Evolutionary conservation across 768 basidiomycete species (phyloP), one percentile per base, ranked within the genome.

Genomic region (Candolleomyces efflorescens): DNA sequence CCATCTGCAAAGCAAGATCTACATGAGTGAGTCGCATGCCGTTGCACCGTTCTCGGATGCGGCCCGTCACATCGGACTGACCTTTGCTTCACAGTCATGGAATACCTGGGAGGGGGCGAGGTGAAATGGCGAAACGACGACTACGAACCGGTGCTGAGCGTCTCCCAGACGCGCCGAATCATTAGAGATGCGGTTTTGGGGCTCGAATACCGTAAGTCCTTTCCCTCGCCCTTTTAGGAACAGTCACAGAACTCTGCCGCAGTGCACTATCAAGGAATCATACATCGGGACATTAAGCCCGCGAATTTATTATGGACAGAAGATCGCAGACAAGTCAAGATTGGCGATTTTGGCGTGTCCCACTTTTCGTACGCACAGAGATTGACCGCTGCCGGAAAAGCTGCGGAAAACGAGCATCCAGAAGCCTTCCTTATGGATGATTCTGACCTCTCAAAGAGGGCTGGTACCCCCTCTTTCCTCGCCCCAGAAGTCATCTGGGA

Each of bases 241-340:
- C 53, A 38, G 20, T 57, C 43, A 58, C 54, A 44, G 55, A 64
- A 59, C 52, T 15, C 55, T 32, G 54, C 53, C 56, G n/a, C 67
- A 98, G 96, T 99, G 1, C 97, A 99, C 69, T 84, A 89, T 66
- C 94, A 98, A 68, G 97, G 96, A 22, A 98, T 99, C 71, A 98
- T 99, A 51, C 97, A 99, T 73, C 92, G 97, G 57, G 97, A 99
- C 74, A 98, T 99, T 77, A 99, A 99, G 69, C 97, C 97, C 24
- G 92, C 94, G 47, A 99, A 99, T 72, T 85, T 99, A 22, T 81
- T 99, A 26, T 94, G 92, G 86, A 89, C 90, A 2, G 80, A 81
- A 24, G 90, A 96, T 74, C 86, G 91, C 54, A 83, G 84, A 59
- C 84, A 83, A 58, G 95, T 98, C 73, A 99, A 99, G 74, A 98